Percentiles rank a stretch among this genome's conserved stretches.
phyloP scores from a whole-genome alignment of 441 rosid genomes.

The Gossypium aridum region DNA sequence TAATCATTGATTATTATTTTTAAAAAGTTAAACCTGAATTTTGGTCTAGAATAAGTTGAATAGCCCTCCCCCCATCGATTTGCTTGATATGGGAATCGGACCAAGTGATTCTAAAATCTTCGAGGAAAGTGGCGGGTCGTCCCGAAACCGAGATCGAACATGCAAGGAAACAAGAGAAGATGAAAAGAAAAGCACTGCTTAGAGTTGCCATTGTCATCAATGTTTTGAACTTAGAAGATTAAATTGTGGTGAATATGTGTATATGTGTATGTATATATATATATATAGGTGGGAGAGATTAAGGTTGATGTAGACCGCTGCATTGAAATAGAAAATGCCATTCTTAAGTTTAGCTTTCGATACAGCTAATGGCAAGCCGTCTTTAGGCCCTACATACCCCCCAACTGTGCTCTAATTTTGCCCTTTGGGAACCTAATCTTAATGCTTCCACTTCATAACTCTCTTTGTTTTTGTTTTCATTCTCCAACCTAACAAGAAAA shows the following conservation, averaged over 20 bases:
- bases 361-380: conserved; percentile 77
- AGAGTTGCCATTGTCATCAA: not conserved
- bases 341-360: conserved; percentile 40
- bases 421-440: not conserved
- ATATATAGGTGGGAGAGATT: conserved; percentile 23
- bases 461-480: not conserved
- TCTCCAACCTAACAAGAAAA: too few species aligned
- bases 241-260: not conserved
- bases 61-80: conserved; percentile 57
- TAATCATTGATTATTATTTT: too few species aligned
- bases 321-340: conserved; percentile 28
- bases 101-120: conserved; percentile 67
- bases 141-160: conserved; percentile 25
- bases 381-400: conserved; percentile 43
- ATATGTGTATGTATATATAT: conserved; percentile 16
- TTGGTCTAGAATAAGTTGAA: conserved; percentile 72
- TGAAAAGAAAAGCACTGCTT: not conserved
- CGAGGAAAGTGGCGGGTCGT: conserved; percentile 50
- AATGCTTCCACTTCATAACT: not conserved
- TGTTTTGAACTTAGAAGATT: conserved; percentile 8
- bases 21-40: conserved; percentile 43
- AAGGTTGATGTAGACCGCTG: conserved; percentile 22
- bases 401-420: not conserved
- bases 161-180: conserved; percentile 20
- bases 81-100: conserved; percentile 62